Base-by-base conservation (phyloP, 2,329 filamentous ascomycete genomes). In the Sporothrix euskadiensis region DNA sequence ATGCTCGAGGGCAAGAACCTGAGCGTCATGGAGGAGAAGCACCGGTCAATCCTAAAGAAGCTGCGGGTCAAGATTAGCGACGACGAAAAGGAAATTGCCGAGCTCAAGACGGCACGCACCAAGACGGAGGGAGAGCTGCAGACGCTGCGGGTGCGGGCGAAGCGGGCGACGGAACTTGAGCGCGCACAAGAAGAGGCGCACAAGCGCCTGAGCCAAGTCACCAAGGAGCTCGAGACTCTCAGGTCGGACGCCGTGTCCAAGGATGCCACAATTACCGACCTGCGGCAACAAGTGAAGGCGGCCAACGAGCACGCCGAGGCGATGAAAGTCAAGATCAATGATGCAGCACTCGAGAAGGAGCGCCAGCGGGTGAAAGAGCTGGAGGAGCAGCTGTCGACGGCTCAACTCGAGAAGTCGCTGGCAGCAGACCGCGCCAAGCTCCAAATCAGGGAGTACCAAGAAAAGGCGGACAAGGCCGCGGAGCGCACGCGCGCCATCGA, bases 1-100 rank as follows among this genome's bases (percentile, higher is more conserved):
- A 92, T 99, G 86, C 91, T 97, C 77, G 96, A 99, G 83, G 96
- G 97, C 0, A 92, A 96, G 78, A 94, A 92, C 77, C 86, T 98
- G 9, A 94, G 94, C 1, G 92, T 91, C 77, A 92, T 89, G 0
- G 96, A 99, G 80, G 88, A 98, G 81, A 94, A 94, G 79, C 91
- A 97, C 76, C 87, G 95, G 75, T 89, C 89, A 6, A 90, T 91
- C 4, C 92, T 98, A 78, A 97, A 96, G 81, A 94, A 93, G 79
- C 83, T 98, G 74, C 89, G 90, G 59, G 83, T 85, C 30, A 91
- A 92, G 78, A 81, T 92, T 16, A 83, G 87, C 12, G 88, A 92
- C 66, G 87, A 89, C 49, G 92, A 93, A 75, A 91, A 89, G 79
- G 86, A 88, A 71, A 81, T 89, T 78, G 87, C 83, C 71, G 89